Conservation (phyloP, 352 stramenopile genomes). For the Globisporangium acanthophoron region DNA sequence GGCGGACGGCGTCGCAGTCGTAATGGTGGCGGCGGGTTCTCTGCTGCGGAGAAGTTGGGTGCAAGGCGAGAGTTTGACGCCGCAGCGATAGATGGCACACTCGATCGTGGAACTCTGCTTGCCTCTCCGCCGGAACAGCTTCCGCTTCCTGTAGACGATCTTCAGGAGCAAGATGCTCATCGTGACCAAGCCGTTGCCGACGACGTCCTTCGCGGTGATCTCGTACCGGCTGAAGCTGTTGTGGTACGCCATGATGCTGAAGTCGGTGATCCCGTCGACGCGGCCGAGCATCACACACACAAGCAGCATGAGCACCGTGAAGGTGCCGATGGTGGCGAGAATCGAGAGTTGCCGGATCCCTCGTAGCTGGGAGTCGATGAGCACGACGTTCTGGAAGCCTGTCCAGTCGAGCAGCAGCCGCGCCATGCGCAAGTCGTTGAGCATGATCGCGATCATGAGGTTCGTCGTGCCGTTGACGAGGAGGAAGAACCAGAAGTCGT, state of each 20-base stretch:
- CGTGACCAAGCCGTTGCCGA: slow-evolving; percentile 22
- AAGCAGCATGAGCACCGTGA: slow-evolving; percentile 18
- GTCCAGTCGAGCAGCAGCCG: slow-evolving; percentile 23
- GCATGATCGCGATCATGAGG: slow-evolving; percentile 19
- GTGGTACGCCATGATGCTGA: slow-evolving; percentile 15
- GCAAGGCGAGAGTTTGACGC: slow-evolving; percentile 5
- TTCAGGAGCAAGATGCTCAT: slow-evolving; percentile 21
- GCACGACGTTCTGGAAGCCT: slow-evolving; percentile 27
- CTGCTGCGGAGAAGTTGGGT: background rate
- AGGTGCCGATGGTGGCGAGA: slow-evolving; percentile 8
- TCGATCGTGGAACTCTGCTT: slow-evolving; percentile 6
- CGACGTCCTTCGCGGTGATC: slow-evolving; percentile 16
- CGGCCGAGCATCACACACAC: slow-evolving; percentile 19
- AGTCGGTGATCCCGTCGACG: slow-evolving; percentile 15
- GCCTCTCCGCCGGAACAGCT: slow-evolving; percentile 1
- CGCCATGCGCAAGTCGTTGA: slow-evolving; percentile 21
- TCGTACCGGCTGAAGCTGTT: slow-evolving; percentile 12
- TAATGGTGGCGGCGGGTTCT: background rate
- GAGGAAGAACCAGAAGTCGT: slow-evolving; percentile 42
- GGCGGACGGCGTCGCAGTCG: background rate
- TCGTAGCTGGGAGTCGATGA: slow-evolving; percentile 26
- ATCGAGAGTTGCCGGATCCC: slow-evolving; percentile 14
- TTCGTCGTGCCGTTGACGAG: slow-evolving; percentile 19
- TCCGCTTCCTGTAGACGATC: slow-evolving; percentile 22
- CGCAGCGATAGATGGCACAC: slow-evolving; percentile 18